Percentiles rank a stretch among this genome's conserved stretches.
Evolutionary conservation across 164 flowering plant species (phyloP).

Genomic region (Platanus orientalis): DNA sequence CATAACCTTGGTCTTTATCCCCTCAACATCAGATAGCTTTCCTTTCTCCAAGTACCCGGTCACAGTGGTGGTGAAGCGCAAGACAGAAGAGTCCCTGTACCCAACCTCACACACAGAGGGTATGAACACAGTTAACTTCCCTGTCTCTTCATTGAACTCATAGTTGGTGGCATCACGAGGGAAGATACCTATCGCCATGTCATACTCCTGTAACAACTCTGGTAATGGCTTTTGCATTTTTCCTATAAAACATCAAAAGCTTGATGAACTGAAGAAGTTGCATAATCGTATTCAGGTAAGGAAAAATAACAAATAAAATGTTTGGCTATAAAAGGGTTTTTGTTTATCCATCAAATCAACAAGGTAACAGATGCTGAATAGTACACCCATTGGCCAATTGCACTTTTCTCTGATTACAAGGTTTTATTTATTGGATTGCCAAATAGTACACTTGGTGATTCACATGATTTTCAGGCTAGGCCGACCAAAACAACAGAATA

Average conservation of each 20-base stretch:
- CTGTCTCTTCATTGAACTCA: slow-evolving; percentile 86
- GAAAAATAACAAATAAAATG: too few species aligned
- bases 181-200: slow-evolving; percentile 72
- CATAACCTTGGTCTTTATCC: slow-evolving; percentile 81
- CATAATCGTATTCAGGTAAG: neutral
- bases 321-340: too few species aligned
- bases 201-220: slow-evolving; percentile 76
- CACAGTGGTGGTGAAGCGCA: slow-evolving; percentile 66
- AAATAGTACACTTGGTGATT: too few species aligned
- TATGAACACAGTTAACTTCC: slow-evolving; percentile 75
- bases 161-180: slow-evolving; percentile 95
- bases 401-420: too few species aligned
- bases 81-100: slow-evolving; percentile 76
- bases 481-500: neutral
- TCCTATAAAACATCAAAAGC: slow-evolving; percentile 39
- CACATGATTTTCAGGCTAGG: neutral
- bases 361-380: too few species aligned
- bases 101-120: slow-evolving; percentile 86
- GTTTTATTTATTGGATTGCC: too few species aligned
- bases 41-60: slow-evolving; percentile 89
- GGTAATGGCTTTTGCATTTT: slow-evolving; percentile 87
- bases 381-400: too few species aligned
- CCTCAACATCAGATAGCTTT: slow-evolving; percentile 75
- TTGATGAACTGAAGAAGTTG: neutral
- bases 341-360: too few species aligned